phyloP scores from a whole-genome alignment of 371 early-diverging fungal genomes.

The Mucor velutinosus region DNA sequence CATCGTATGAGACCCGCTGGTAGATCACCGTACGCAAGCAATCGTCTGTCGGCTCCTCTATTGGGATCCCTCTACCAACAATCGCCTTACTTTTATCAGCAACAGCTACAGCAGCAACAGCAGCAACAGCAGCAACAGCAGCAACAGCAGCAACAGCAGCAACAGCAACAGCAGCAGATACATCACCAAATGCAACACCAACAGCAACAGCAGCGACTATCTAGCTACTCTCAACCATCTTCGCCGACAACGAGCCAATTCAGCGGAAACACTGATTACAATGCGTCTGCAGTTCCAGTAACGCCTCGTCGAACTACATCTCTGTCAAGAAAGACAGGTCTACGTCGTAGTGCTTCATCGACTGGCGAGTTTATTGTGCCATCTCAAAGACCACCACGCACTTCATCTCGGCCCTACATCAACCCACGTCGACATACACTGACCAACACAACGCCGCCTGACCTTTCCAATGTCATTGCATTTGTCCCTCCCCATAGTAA shows the following conservation, averaged over 20 bases:
- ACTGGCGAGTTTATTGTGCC: slow-evolving; percentile 22
- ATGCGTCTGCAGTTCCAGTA: background rate
- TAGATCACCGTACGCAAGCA: slow-evolving; percentile 21
- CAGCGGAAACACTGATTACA: background rate
- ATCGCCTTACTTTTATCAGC: slow-evolving; percentile 21
- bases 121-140: slow-evolving; percentile 5
- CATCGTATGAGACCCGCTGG: slow-evolving; percentile 16
- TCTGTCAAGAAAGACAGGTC: slow-evolving; percentile 16
- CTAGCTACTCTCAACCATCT: slow-evolving; percentile 17
- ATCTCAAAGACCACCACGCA: slow-evolving; percentile 15
- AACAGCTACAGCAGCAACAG: slow-evolving; percentile 18
- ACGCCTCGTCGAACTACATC: slow-evolving; percentile 17
- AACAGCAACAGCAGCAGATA: slow-evolving; percentile 10
- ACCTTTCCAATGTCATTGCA: slow-evolving; percentile 8
- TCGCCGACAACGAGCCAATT: slow-evolving; percentile 19
- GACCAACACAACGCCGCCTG: slow-evolving; percentile 22
- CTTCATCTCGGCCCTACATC: slow-evolving; percentile 13
- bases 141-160: slow-evolving; percentile 7
- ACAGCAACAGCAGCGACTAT: slow-evolving; percentile 1
- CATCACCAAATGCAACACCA: too few relatives aligned
- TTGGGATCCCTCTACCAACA: slow-evolving; percentile 25
- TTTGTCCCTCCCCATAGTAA: background rate
- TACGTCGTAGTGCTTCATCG: slow-evolving; percentile 27
- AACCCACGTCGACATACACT: slow-evolving; percentile 25
- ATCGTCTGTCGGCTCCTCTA: slow-evolving; percentile 37